Evolutionary conservation across 2,329 filamentous ascomycete species (phyloP).

Genomic region (Davidsoniella neocaledoniae): DNA sequence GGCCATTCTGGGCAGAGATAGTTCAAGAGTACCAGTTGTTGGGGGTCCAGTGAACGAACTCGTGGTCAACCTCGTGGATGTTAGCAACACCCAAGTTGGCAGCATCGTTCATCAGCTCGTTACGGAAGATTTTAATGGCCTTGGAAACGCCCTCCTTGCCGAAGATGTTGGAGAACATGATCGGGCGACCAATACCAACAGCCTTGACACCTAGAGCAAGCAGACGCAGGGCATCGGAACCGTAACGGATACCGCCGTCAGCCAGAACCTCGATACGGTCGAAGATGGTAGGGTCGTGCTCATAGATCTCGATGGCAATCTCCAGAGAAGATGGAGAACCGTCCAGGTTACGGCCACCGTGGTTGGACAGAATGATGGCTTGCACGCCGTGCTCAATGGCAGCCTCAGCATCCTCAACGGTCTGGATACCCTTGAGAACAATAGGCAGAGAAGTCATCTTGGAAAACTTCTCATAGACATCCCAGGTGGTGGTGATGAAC

Average conservation of each 20-base stretch:
- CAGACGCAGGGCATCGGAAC: conserved; percentile 26
- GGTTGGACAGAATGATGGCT: conserved; percentile 26
- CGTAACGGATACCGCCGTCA: conserved; percentile 28
- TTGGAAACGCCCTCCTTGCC: conserved; percentile 31
- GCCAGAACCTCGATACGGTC: conserved; percentile 16
- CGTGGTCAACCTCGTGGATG: conserved; percentile 20
- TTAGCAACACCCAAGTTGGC: conserved; percentile 26
- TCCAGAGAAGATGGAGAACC: conserved; percentile 20
- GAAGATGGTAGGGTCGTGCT: conserved; percentile 17
- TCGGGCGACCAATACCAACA: conserved; percentile 29
- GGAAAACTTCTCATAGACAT: conserved; percentile 10
- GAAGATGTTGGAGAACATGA: conserved; percentile 27
- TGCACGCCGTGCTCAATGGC: conserved; percentile 23
- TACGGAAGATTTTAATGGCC: conserved; percentile 28
- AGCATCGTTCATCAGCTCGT: conserved; percentile 29
- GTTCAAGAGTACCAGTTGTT: conserved; percentile 16
- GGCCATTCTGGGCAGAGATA: background rate
- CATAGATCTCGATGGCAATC: conserved; percentile 19
- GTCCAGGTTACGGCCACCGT: conserved; percentile 27
- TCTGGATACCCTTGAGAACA: conserved; percentile 26
- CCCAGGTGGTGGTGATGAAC: conserved; percentile 13
- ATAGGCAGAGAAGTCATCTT: conserved; percentile 18
- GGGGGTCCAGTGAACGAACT: conserved; percentile 18
- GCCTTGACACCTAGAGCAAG: conserved; percentile 27
- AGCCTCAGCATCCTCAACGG: conserved; percentile 23